These are phyloP conservation scores for Guillardia theta DNA, from an alignment of 78 protist species.

Conservation along the genomic window DNA sequence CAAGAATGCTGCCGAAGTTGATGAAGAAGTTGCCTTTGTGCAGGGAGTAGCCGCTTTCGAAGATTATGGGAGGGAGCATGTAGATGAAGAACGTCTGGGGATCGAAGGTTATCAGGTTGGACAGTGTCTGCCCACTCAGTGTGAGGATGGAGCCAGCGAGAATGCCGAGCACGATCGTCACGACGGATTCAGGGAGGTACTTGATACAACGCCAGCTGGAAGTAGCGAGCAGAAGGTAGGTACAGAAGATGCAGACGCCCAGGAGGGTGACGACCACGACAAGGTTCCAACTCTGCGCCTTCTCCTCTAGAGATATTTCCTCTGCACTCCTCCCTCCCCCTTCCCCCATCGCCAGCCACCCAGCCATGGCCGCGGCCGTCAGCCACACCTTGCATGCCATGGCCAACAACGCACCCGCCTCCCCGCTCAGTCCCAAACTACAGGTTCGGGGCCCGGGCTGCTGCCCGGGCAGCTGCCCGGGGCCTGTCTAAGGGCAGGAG, in stretches of 20 bases:
- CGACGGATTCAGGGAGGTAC: neutral
- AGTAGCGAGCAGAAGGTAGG: neutral
- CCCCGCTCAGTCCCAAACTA: too few relatives aligned
- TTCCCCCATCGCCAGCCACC: too few relatives aligned
- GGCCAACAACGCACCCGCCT: too few relatives aligned
- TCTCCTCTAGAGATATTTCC: neutral
- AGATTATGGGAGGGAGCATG: conserved; percentile 60
- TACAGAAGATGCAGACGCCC: neutral
- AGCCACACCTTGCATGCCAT: too few relatives aligned
- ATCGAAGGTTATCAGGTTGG: neutral
- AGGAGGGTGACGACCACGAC: conserved; percentile 1
- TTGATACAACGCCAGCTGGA: neutral
- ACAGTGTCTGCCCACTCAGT: neutral
- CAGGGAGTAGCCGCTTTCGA: conserved; percentile 41
- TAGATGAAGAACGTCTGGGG: conserved; percentile 39
- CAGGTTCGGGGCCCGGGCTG: too few relatives aligned
- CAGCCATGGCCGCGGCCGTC: too few relatives aligned
- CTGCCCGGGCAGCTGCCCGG: too few relatives aligned
- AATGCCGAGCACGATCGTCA: neutral
- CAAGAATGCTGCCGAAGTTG: neutral
- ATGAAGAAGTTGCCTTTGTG: neutral
- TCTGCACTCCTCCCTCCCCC: neutral
- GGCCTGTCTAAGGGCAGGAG: too few relatives aligned
- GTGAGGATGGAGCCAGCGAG: neutral
- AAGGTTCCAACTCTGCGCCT: conserved; percentile 3